phyloP scores from a whole-genome alignment of 352 stramenopile species.

The Halophytophthora polymorphica region DNA sequence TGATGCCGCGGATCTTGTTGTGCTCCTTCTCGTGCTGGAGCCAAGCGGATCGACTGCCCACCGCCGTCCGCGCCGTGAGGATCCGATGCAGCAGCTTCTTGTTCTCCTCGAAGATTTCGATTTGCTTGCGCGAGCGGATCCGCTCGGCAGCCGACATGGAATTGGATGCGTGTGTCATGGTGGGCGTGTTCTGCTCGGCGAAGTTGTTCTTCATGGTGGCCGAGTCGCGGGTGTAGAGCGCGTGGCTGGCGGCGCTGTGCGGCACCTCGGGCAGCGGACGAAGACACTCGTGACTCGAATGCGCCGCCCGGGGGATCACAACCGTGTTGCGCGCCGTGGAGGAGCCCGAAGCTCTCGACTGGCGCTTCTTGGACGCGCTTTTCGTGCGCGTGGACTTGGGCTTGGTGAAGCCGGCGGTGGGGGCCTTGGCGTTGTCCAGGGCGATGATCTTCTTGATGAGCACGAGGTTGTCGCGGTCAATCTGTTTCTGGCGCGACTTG shows the following conservation, averaged over 20 bases:
- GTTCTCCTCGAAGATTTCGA: conserved; percentile 49
- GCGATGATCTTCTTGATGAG: conserved; percentile 61
- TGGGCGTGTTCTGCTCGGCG: conserved; percentile 37
- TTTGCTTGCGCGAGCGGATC: conserved; percentile 28
- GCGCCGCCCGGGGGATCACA: conserved; percentile 12
- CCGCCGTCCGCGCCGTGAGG: conserved; percentile 36
- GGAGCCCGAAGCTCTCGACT: neutral
- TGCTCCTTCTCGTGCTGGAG: conserved; percentile 39
- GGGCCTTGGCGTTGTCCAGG: conserved; percentile 25
- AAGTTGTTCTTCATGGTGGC: conserved; percentile 54
- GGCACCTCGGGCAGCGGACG: conserved; percentile 26
- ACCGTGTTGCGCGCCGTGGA: conserved; percentile 13
- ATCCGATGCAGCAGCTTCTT: conserved; percentile 48
- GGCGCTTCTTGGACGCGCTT: neutral
- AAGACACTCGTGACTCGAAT: conserved; percentile 21
- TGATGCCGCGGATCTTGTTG: conserved; percentile 33
- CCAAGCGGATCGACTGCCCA: conserved; percentile 32
- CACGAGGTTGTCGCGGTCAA: conserved; percentile 53
- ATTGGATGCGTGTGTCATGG: conserved; percentile 27
- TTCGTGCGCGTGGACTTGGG: conserved; percentile 13
- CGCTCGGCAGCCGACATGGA: conserved; percentile 21
- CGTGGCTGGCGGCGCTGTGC: conserved; percentile 28
- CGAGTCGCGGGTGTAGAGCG: conserved; percentile 40
- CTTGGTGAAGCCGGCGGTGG: neutral
- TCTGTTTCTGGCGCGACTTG: conserved; percentile 50